Evolutionary conservation across 768 basidiomycete genomes (phyloP).

Genomic region (Psilocybe sp.): DNA sequence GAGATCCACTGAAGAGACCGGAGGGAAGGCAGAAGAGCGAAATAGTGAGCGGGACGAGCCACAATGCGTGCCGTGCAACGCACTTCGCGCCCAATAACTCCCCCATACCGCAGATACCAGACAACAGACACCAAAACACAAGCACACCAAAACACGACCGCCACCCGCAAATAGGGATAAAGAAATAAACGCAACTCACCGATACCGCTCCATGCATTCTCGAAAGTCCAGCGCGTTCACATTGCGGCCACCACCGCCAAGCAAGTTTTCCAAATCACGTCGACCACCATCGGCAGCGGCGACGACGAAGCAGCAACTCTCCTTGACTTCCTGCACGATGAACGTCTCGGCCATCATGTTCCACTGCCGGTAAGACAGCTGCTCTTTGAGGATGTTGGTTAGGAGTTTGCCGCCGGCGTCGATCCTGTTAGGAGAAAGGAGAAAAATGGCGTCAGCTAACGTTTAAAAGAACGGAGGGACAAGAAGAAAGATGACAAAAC

Average conservation of each 20-base stretch:
- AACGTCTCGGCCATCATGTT: slow-evolving; percentile 98
- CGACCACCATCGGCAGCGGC: slow-evolving; percentile 13
- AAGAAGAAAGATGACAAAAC: too few species aligned
- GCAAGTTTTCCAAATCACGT: too few species aligned
- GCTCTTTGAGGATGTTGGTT: slow-evolving; percentile 92
- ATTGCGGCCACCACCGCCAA: too few species aligned
- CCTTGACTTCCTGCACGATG: slow-evolving; percentile 91
- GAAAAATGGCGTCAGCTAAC: too few species aligned
- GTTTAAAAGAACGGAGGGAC: too few species aligned
- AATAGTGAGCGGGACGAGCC: too few species aligned
- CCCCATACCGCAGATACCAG: too few species aligned
- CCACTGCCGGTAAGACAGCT: slow-evolving; percentile 94
- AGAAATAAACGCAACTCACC: slow-evolving; percentile 46
- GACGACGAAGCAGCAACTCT: slow-evolving; percentile 87
- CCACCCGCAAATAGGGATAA: not conserved
- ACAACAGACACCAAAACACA: not conserved
- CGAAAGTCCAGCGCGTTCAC: slow-evolving; percentile 52
- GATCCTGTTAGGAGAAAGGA: too few species aligned
- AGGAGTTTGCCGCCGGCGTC: slow-evolving; percentile 94
- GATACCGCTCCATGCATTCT: slow-evolving; percentile 71
- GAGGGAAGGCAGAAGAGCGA: not conserved
- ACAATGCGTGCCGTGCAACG: too few species aligned
- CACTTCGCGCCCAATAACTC: too few species aligned
- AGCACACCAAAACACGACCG: not conserved
- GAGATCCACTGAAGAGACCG: too few species aligned